These are phyloP conservation scores for Penicillium flavigenum DNA, from an alignment of 495 filamentous ascomycete genomes.

Conservation along the genomic window DNA sequence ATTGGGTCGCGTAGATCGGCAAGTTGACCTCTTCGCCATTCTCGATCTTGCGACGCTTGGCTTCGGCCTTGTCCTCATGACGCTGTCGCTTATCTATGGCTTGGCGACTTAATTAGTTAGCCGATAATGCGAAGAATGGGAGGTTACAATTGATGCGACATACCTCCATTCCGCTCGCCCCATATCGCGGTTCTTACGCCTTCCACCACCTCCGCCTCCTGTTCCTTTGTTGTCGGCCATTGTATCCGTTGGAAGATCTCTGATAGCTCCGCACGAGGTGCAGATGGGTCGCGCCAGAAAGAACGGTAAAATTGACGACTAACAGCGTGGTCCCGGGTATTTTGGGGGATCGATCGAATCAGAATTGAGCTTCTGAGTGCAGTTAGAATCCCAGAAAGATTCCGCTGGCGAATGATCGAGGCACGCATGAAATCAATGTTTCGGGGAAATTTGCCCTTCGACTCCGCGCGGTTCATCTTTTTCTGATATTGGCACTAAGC, in stretches of 20 bases:
- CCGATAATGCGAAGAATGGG: slow-evolving; percentile 22
- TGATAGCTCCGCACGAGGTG: slow-evolving; percentile 19
- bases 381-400: slow-evolving; percentile 11
- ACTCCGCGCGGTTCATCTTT: slow-evolving; percentile 10
- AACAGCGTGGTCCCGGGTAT: background rate
- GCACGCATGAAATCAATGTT: slow-evolving; percentile 27
- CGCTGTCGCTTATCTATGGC: slow-evolving; percentile 63
- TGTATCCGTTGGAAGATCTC: slow-evolving; percentile 29
- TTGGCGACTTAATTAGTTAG: slow-evolving; percentile 66
- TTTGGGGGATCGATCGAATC: background rate
- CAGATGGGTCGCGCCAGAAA: slow-evolving; percentile 11
- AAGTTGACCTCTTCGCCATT: slow-evolving; percentile 40
- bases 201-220: slow-evolving; percentile 41
- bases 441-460: slow-evolving; percentile 1
- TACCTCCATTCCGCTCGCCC: slow-evolving; percentile 67
- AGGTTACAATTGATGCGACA: slow-evolving; percentile 18
- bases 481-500: slow-evolving; percentile 9
- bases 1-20: slow-evolving; percentile 55
- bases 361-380: background rate
- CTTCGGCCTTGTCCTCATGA: slow-evolving; percentile 53
- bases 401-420: slow-evolving; percentile 20
- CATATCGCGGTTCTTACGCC: slow-evolving; percentile 63
- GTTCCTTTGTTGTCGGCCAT: slow-evolving; percentile 45
- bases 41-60: slow-evolving; percentile 59
- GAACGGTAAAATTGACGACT: slow-evolving; percentile 4